phyloP scores from a whole-genome alignment of 768 basidiomycete genomes.

The Boletus rubroflammeus region DNA sequence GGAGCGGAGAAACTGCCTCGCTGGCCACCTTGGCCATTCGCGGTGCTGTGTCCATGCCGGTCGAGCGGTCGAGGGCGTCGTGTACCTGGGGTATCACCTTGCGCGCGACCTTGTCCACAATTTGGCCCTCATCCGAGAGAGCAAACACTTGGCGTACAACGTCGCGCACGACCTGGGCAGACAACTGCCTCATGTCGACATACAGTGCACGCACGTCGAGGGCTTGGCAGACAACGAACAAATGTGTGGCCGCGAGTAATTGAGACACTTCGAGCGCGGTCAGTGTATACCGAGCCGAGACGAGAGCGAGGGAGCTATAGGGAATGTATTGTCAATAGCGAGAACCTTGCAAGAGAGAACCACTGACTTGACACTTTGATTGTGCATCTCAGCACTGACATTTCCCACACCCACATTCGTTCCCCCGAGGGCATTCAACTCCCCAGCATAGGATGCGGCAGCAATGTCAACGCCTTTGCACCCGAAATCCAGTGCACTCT shows the following conservation, averaged over 20 bases:
- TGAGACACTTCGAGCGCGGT: slow-evolving; percentile 76
- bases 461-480: slow-evolving; percentile 84
- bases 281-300: slow-evolving; percentile 78
- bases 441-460: slow-evolving; percentile 74
- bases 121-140: slow-evolving; percentile 8
- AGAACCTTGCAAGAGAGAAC: background rate
- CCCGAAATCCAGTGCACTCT: slow-evolving; percentile 79
- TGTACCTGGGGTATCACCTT: slow-evolving; percentile 41
- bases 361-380: slow-evolving; percentile 84
- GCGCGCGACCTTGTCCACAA: slow-evolving; percentile 12
- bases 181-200: slow-evolving; percentile 48
- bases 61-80: slow-evolving; percentile 58
- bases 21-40: slow-evolving; percentile 73
- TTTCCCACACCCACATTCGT: slow-evolving; percentile 83
- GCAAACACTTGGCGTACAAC: slow-evolving; percentile 13
- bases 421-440: slow-evolving; percentile 69
- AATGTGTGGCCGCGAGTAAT: slow-evolving; percentile 67
- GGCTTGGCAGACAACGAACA: slow-evolving; percentile 79
- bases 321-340: background rate
- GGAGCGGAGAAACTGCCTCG: slow-evolving; percentile 54
- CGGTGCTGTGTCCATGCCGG: slow-evolving; percentile 63
- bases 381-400: slow-evolving; percentile 89
- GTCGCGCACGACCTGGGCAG: slow-evolving; percentile 21
- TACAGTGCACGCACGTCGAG: slow-evolving; percentile 79
- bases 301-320: slow-evolving; percentile 71